A percentile compares a stretch with the other conserved stretches of the same genome.
Evolutionary conservation across 2,329 filamentous ascomycete genomes (phyloP).

Genomic region (Pseudopithomyces chartarum): DNA sequence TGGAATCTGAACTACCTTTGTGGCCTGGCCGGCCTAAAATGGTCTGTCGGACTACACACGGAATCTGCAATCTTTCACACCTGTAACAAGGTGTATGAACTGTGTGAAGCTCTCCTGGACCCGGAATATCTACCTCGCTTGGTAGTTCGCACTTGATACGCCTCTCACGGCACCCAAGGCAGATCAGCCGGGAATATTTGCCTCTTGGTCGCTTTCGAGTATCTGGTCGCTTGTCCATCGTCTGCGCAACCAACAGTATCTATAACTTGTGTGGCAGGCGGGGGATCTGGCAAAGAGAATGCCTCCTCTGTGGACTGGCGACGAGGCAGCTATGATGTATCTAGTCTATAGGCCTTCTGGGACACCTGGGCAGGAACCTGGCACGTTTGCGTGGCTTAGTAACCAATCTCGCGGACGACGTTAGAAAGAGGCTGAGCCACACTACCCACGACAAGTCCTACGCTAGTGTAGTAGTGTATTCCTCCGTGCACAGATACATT

Average conservation of each 20-base stretch:
- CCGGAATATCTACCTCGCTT: conserved; percentile 17
- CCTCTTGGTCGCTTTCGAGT: conserved; percentile 18
- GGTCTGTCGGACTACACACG: conserved; percentile 20
- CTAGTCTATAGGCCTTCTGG: too few species aligned
- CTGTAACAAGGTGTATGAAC: conserved; percentile 21
- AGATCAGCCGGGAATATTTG: conserved; percentile 23
- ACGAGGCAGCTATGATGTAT: background rate
- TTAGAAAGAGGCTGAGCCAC: too few species aligned
- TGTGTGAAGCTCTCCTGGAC: conserved; percentile 19
- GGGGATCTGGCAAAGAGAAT: background rate
- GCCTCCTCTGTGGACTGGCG: background rate
- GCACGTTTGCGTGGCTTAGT: background rate
- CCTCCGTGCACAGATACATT: too few species aligned
- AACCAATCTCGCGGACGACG: background rate
- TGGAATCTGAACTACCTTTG: background rate
- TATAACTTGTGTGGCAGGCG: background rate
- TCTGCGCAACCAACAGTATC: background rate
- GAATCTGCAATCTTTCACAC: conserved; percentile 18
- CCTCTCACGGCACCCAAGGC: conserved; percentile 23
- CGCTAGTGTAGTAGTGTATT: too few species aligned
- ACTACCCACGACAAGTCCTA: too few species aligned
- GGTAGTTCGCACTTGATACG: conserved; percentile 24
- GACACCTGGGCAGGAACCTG: background rate
- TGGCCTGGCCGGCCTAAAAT: conserved; percentile 17
- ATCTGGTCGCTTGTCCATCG: conserved; percentile 11